Evolutionary conservation across 345 rosid species (phyloP), one percentile per base, ranked within the genome.

Genomic region (Isatis tinctoria): DNA sequence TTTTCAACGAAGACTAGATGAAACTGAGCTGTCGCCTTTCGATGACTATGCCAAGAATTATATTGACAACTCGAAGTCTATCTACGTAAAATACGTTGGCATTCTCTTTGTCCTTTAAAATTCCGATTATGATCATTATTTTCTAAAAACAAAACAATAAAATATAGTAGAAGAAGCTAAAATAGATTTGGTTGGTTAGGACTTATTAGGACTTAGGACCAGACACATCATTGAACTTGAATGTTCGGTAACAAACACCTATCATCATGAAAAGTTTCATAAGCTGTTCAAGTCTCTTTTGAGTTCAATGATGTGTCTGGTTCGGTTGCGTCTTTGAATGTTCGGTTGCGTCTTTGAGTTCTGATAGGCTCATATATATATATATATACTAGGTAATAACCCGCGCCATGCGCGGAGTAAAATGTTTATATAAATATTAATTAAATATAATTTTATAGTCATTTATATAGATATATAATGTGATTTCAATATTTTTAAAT

Each of bases 151-250:
- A 44, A 10, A 7, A 11, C 0, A 5, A 49, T 24, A 72, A 43
- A 5, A 36, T 13, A 59, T 10, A 17, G 8, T 14, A 54, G 17
- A 35, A 43, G 14, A 49, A 60, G 60, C 17, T 48, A 22, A 22
- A 60, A 60, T 68, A 60, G 57, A 43, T 63, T 53, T 64, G 64
- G 65, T 24, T 65, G 35, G 67, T 22, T 65, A 45, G 65, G 66
- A 22, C 24, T 22, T 22, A 22, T 22, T 65, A 45, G 65, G 66
- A 22, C 24, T 22, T 22, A 22, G 65, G 66, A 74, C 33, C 27
- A 33, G 74, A 45, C 58, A 61, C 79, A 53, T 69, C 79, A 62
- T 44, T 69, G 79, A 69, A 75, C 69, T 69, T 53, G 48, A 75
- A 69, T 69, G 74, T 75, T 62, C 65, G 70, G 79, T 69, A 69